Base-by-base conservation (phyloP, 352 stramenopile genomes). In the Phytophthora vignae region DNA sequence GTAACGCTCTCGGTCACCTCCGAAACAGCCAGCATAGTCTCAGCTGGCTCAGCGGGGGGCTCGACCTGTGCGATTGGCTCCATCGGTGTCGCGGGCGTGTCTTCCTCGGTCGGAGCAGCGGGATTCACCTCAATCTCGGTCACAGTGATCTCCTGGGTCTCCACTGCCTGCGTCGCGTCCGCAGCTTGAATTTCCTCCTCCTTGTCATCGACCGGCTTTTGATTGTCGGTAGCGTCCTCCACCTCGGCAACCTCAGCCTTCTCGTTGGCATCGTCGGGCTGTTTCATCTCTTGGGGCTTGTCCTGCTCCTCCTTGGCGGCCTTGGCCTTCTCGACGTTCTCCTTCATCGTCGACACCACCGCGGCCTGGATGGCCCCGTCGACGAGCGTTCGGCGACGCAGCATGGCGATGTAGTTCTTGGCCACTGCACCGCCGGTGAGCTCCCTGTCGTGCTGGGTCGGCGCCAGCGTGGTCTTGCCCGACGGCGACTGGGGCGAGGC, bases 341-440 rank as follows among this genome's bases (percentile, higher is more conserved):
- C 59, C 65, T 81, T 73, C 73, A 79, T 81, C 10, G 60, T 69
- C 48, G 70, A 72, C 46, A 81, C 65, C 46, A 83, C 76, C 36
- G 71, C 69, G 36, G 69, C 73, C 42, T 80, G 72, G n/a, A 83
- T 78, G 22, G 69, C 76, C 19, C 62, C 76, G 27, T 71, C 46
- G 31, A 76, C 68, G 15, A 77, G 56, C 29, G 64, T 58, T 42
- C 53, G 61, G 25, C 60, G 61, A 36, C 61, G 61, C 22, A 71
- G 50, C 61, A 65, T 72, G 15, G 68, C 55, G 19, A 75, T 71
- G 57, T 72, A 69, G 19, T 72, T 38, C 17, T 69, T 75, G 46
- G 71, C 56, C 25, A 75, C 56, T 4, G 12, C 11, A 4, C 42
- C 57, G 55, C 60, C 60, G 2, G 33, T 75, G 21, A 64, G 31